Evolutionary conservation across 345 rosid genomes (phyloP).

Genomic region (Camelina hispida): DNA sequence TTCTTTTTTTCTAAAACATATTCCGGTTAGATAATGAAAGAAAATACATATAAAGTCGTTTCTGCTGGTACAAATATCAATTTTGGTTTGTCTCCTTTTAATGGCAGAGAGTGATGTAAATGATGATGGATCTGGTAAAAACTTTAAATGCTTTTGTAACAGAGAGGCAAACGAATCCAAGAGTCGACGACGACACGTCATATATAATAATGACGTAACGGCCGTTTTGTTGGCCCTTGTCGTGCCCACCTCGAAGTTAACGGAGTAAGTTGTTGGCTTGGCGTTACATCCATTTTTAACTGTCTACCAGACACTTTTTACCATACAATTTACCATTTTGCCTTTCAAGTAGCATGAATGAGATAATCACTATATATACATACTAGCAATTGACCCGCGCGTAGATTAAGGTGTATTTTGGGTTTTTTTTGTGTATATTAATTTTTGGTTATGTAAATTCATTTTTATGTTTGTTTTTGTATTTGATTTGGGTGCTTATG

Average conservation of each 20-base stretch:
- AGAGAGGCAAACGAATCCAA: constrained; percentile 41
- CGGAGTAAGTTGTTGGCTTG: constrained; percentile 45
- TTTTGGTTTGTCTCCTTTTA: background rate
- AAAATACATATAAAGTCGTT: background rate
- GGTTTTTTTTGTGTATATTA: too few species aligned
- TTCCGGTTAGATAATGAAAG: constrained; percentile 29
- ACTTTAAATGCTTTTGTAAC: constrained; percentile 28
- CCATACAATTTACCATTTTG: too few species aligned
- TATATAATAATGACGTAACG: constrained; percentile 43
- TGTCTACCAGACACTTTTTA: constrained; percentile 1
- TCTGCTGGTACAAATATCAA: background rate
- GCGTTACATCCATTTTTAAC: constrained; percentile 16
- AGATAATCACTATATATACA: background rate
- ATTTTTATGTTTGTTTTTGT: too few species aligned
- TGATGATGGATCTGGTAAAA: constrained; percentile 35
- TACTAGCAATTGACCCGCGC: too few species aligned
- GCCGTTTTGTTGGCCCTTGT: constrained; percentile 40
- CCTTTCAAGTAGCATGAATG: background rate
- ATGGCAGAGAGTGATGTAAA: constrained; percentile 33
- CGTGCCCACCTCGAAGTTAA: constrained; percentile 39
- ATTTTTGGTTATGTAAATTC: too few species aligned
- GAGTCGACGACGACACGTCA: constrained; percentile 37
- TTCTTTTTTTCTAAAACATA: background rate
- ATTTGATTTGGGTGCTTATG: too few species aligned
- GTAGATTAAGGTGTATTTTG: too few species aligned